Conservation (phyloP, 2,329 filamentous ascomycete genomes). For the Plectosphaerella plurivora region DNA sequence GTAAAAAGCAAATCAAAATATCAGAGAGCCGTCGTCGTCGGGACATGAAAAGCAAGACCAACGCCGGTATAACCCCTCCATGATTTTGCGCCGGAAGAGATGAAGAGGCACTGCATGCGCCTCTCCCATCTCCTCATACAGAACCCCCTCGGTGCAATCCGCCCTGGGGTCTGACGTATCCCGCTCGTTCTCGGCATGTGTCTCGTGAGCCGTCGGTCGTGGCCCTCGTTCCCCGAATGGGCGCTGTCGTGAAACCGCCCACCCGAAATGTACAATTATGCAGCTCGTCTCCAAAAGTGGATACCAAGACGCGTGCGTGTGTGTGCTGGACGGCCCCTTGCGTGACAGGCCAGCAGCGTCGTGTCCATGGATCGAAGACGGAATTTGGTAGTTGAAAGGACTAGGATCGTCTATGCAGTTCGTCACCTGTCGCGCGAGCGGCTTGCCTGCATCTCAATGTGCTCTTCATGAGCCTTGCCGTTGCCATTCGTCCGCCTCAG, state of each 20-base stretch:
- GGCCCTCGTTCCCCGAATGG: not conserved
- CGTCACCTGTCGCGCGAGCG: constrained; percentile 32
- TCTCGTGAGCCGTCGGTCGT: not conserved
- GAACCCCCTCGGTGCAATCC: not conserved
- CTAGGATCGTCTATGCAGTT: constrained; percentile 1
- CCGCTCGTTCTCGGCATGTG: not conserved
- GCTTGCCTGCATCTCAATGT: constrained; percentile 47
- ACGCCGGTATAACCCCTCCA: not conserved
- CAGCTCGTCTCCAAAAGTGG: not conserved
- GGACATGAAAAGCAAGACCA: not conserved
- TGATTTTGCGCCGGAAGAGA: not conserved
- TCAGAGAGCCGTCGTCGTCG: not conserved
- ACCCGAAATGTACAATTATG: not conserved
- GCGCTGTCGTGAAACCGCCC: not conserved
- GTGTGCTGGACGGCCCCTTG: not conserved
- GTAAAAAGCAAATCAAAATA: not conserved
- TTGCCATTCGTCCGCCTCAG: constrained; percentile 33
- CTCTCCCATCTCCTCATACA: not conserved
- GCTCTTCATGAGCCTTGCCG: constrained; percentile 33
- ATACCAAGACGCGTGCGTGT: not conserved
- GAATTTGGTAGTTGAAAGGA: not conserved
- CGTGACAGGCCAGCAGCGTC: not conserved
- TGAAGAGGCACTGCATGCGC: not conserved
- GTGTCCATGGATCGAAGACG: constrained; percentile 3
- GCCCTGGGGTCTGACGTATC: not conserved